These are phyloP conservation scores for Priceomyces carsonii DNA, from an alignment of 805 yeast genomes.

Conservation along the genomic window DNA sequence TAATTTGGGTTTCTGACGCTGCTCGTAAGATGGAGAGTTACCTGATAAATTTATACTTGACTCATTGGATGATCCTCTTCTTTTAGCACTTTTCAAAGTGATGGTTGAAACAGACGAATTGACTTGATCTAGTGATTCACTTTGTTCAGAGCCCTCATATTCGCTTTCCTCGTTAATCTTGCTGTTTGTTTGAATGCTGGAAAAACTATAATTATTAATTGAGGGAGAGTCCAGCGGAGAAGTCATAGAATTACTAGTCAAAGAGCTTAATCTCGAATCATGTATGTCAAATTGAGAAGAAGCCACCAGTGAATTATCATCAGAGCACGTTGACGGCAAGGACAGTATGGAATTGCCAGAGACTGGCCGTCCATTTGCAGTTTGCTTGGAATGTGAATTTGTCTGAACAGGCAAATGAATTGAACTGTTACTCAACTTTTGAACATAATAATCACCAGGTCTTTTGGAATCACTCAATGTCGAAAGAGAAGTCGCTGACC, in stretches of 20 bases:
- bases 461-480: conserved; percentile 26
- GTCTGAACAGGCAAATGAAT: conserved; percentile 15
- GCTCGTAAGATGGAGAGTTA: conserved; percentile 1
- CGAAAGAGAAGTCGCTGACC: conserved; percentile 25
- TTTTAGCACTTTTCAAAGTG: conserved; percentile 11
- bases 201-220: conserved; percentile 9
- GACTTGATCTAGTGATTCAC: conserved; percentile 7
- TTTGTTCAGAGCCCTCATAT: conserved; percentile 6
- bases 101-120: conserved; percentile 20
- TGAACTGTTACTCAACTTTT: conserved; percentile 26
- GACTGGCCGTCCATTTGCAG: conserved; percentile 19
- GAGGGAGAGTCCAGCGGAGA: conserved; percentile 21
- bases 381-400: conserved; percentile 5
- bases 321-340: conserved; percentile 32
- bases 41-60: conserved; percentile 4
- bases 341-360: conserved; percentile 36
- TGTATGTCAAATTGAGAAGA: conserved; percentile 33
- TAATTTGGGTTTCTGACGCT: conserved; percentile 4
- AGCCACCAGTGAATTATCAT: conserved; percentile 33
- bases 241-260: conserved; percentile 29
- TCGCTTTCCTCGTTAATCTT: conserved; percentile 9
- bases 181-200: conserved; percentile 3
- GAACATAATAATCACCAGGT: conserved; percentile 43
- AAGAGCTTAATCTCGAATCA: conserved; percentile 40
- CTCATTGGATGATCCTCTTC: not conserved